These are phyloP conservation scores for Nothopassalora personata DNA, from an alignment of 2,329 filamentous ascomycete species.

Conservation along the genomic window DNA sequence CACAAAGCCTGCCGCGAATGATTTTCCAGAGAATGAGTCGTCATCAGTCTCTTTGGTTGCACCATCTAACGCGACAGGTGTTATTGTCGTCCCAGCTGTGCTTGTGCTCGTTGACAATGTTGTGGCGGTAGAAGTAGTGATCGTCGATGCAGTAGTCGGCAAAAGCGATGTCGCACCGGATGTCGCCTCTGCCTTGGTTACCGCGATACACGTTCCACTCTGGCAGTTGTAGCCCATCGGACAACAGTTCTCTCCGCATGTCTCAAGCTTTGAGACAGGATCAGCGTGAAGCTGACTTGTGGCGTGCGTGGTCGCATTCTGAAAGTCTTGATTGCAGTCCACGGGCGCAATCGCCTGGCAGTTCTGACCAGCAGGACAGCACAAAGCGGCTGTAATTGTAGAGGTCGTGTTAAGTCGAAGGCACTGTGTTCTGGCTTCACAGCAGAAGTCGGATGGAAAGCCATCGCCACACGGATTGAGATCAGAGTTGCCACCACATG, in stretches of 20 bases:
- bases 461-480: slow-evolving; percentile 50
- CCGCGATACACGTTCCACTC: slow-evolving; percentile 52
- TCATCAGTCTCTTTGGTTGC: background rate
- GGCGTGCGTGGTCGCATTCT: slow-evolving; percentile 55
- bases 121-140: slow-evolving; percentile 8
- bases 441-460: slow-evolving; percentile 64
- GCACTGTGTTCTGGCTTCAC: slow-evolving; percentile 51
- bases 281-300: slow-evolving; percentile 61
- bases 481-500: slow-evolving; percentile 48
- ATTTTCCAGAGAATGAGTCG: slow-evolving; percentile 26
- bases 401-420: slow-evolving; percentile 55
- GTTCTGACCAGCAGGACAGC: slow-evolving; percentile 56
- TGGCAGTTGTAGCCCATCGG: slow-evolving; percentile 67
- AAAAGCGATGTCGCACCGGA: slow-evolving; percentile 3
- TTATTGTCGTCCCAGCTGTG: background rate
- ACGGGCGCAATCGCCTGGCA: slow-evolving; percentile 62
- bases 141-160: slow-evolving; percentile 6
- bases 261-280: slow-evolving; percentile 51
- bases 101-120: background rate
- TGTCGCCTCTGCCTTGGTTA: slow-evolving; percentile 11
- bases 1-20: slow-evolving; percentile 34
- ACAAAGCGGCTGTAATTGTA: slow-evolving; percentile 63
- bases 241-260: slow-evolving; percentile 60
- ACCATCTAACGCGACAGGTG: slow-evolving; percentile 17
- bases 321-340: slow-evolving; percentile 56